Conservation (phyloP, 108 stramenopile genomes). For the Cylindrotheca fusiformis region DNA sequence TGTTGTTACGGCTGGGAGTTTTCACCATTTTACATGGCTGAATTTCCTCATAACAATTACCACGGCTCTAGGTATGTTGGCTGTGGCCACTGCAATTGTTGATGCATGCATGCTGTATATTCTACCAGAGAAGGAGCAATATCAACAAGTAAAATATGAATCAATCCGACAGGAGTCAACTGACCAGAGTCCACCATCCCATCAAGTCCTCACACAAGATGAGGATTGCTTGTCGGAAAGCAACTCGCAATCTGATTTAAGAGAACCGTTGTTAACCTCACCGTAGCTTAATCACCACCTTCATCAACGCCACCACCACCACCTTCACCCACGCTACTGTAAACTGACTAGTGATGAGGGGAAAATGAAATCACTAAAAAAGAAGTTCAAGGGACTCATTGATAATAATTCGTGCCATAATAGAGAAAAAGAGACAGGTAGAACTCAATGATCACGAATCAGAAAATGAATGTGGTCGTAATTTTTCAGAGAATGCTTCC, state of each 20-base stretch:
- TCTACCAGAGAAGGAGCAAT: constrained; percentile 24
- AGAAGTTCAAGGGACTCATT: too few species aligned
- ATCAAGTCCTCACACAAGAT: background rate
- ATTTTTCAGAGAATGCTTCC: too few species aligned
- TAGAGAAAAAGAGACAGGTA: too few species aligned
- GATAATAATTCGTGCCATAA: too few species aligned
- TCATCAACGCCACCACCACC: background rate
- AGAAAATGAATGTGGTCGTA: too few species aligned
- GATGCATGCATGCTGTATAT: constrained; percentile 25
- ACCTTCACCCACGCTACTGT: background rate
- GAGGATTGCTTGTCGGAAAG: background rate
- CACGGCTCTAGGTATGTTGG: constrained; percentile 27
- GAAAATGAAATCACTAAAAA: too few species aligned
- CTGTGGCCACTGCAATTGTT: constrained; percentile 23
- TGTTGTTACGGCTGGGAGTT: constrained; percentile 18
- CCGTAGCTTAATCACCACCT: background rate
- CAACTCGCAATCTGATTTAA: background rate
- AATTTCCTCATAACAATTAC: constrained; percentile 15
- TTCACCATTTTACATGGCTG: constrained; percentile 11
- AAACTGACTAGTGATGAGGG: background rate
- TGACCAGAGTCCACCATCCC: too few species aligned
- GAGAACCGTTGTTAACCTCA: background rate
- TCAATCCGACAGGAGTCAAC: background rate
- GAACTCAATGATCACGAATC: too few species aligned
- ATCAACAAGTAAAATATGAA: constrained; percentile 26